Evolutionary conservation across 257 asterid species (phyloP).

Genomic region (Nicotiana attenuata): DNA sequence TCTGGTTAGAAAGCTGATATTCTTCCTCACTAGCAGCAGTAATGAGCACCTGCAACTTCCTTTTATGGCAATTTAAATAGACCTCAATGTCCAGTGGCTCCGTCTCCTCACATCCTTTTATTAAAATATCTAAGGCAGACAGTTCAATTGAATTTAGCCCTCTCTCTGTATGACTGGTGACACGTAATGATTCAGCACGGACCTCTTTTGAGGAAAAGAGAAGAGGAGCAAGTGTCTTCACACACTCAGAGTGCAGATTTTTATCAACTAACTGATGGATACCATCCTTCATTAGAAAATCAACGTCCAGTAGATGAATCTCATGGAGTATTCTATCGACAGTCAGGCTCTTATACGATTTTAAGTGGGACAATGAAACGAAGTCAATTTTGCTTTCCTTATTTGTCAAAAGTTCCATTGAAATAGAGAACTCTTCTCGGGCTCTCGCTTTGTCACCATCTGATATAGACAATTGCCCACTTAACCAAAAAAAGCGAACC

Average conservation of each 20-base stretch:
- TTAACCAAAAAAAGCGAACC: slow-evolving; percentile 92
- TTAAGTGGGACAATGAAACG: slow-evolving; percentile 76
- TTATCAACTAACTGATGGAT: slow-evolving; percentile 65
- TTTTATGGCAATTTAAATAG: slow-evolving; percentile 74
- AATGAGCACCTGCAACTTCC: slow-evolving; percentile 75
- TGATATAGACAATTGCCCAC: slow-evolving; percentile 67
- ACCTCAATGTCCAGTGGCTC: slow-evolving; percentile 57
- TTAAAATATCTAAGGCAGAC: slow-evolving; percentile 74
- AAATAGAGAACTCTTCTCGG: slow-evolving; percentile 58
- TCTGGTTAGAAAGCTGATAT: slow-evolving; percentile 31
- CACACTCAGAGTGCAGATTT: slow-evolving; percentile 66
- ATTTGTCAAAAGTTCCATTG: slow-evolving; percentile 53
- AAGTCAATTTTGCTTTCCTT: slow-evolving; percentile 36
- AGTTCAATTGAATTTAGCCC: slow-evolving; percentile 66
- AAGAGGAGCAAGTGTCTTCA: slow-evolving; percentile 68
- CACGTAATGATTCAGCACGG: slow-evolving; percentile 50
- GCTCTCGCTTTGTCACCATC: slow-evolving; percentile 80
- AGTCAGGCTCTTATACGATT: slow-evolving; percentile 51
- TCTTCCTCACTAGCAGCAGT: slow-evolving; percentile 57
- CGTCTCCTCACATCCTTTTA: slow-evolving; percentile 64
- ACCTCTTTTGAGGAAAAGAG: slow-evolving; percentile 54
- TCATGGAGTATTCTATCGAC: slow-evolving; percentile 65
- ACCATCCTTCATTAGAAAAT: slow-evolving; percentile 66
- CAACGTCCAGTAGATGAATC: slow-evolving; percentile 71
- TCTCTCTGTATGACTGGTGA: slow-evolving; percentile 44